A percentile compares a stretch with the other conserved stretches of the same genome.
Conservation (phyloP, 768 basidiomycete species). For the Leccinum obscurum region DNA sequence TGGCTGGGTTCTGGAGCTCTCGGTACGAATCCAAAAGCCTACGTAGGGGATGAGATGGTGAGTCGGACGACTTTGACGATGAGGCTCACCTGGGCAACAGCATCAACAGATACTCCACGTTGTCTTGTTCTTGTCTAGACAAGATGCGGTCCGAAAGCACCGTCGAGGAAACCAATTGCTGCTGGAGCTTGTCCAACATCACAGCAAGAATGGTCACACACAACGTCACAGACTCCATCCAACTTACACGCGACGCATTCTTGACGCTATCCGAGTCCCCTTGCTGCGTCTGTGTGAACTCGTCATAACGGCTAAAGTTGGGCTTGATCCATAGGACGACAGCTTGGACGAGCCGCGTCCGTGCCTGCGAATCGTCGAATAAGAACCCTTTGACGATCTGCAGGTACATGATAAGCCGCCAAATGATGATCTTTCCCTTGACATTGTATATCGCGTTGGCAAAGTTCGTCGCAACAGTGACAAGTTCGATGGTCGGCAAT, state of each 20-base stretch:
- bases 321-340: conserved; percentile 95
- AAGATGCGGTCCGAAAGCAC: conserved; percentile 60
- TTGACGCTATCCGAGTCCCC: conserved; percentile 65
- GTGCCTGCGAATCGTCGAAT: conserved; percentile 79
- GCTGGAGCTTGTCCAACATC: conserved; percentile 88
- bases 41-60: conserved; percentile 1
- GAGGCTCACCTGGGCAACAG: conserved; percentile 73
- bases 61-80: conserved; percentile 3
- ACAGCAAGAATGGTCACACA: conserved; percentile 86
- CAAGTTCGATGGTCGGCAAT: conserved; percentile 79
- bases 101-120: conserved; percentile 81
- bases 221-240: conserved; percentile 90
- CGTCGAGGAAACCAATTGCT: conserved; percentile 67
- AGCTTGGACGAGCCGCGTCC: conserved; percentile 79
- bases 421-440: conserved; percentile 87
- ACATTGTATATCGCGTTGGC: conserved; percentile 75
- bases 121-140: conserved; percentile 83
- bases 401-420: conserved; percentile 92
- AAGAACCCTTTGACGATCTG: conserved; percentile 88
- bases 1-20: conserved; percentile 72
- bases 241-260: conserved; percentile 77
- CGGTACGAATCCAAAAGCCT: conserved; percentile 87
- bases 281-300: conserved; percentile 62
- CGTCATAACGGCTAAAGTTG: conserved; percentile 90
- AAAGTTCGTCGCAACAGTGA: conserved; percentile 86